Percentiles rank a stretch among this genome's conserved stretches.
These are phyloP conservation scores for Cercospora sp. DNA, from an alignment of 2,329 filamentous ascomycete species.

Conservation along the genomic window DNA sequence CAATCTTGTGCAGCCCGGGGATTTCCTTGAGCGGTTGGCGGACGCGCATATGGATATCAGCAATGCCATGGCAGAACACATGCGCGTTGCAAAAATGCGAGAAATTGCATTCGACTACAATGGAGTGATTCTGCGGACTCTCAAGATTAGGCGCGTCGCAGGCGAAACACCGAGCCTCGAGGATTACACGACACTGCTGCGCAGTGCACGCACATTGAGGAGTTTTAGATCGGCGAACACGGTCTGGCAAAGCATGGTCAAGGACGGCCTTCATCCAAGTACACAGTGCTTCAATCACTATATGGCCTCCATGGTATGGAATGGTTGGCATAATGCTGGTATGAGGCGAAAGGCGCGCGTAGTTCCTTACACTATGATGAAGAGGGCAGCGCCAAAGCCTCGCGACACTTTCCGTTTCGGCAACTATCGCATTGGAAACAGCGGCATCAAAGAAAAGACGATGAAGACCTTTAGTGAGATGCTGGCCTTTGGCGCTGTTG, in stretches of 20 bases:
- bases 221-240: slow-evolving; percentile 46
- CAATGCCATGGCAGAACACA: slow-evolving; percentile 46
- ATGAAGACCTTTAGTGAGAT: slow-evolving; percentile 52
- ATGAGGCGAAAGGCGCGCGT: slow-evolving; percentile 45
- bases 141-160: slow-evolving; percentile 41
- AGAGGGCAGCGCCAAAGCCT: slow-evolving; percentile 13
- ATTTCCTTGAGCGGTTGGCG: slow-evolving; percentile 52
- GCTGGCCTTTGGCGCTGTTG: slow-evolving; percentile 45
- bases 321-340: slow-evolving; percentile 38
- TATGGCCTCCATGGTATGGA: slow-evolving; percentile 54
- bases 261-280: slow-evolving; percentile 47
- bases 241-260: slow-evolving; percentile 51
- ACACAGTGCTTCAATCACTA: slow-evolving; percentile 57
- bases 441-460: slow-evolving; percentile 35
- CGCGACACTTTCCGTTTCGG: slow-evolving; percentile 15
- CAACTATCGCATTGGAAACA: slow-evolving; percentile 34
- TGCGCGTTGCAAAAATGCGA: slow-evolving; percentile 45
- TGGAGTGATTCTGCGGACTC: slow-evolving; percentile 42
- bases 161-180: slow-evolving; percentile 45
- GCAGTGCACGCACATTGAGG: slow-evolving; percentile 53
- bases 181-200: slow-evolving; percentile 57
- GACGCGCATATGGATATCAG: slow-evolving; percentile 54
- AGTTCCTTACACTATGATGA: slow-evolving; percentile 37
- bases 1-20: slow-evolving; percentile 59
- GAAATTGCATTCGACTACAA: slow-evolving; percentile 45